Evolutionary conservation across 495 filamentous ascomycete genomes (phyloP), one percentile per base, ranked within the genome.

Genomic region (Haplographium delicatum): DNA sequence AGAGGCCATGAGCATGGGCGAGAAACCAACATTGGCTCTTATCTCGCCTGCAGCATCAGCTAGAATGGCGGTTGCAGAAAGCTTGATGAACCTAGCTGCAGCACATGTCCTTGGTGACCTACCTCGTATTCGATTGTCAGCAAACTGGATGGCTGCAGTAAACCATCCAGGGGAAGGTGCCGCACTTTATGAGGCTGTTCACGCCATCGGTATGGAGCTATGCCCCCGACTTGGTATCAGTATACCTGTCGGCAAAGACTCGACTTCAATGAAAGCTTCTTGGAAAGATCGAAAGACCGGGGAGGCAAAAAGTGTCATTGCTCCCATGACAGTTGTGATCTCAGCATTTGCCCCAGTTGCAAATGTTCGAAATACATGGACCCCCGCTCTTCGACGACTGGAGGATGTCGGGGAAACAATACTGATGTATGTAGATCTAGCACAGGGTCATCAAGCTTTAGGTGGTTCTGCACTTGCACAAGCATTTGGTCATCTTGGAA

Each of bases 61-160:
- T 5, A 78, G 89, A 16, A 97, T 98, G 94, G 90, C 94, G 1
- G 89, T 98, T 51, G 94, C 87, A 4, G 93, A 98, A 68, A 86
- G 86, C 34, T 72, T 98, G 33, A 81, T 95, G 79, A 98, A 98
- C 62, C 69, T 97, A 42, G 88, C 84, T 15, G 91, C 93, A 25
- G 87, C 93, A 2, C 84, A 95, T 60, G 72, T 95, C 42, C 76
- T 84, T 57, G 86, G 84, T 43, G 80, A 86, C 25, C 69, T 97
- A 35, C 76, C 76, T 53, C 79, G 86, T 25, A 81, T 97, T 11
- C 83, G 89, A 61, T 75, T 97, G 11, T 96, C 89, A 2, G 93
- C 94, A 9, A 97, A 98, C 68, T 98, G 93, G 93, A 98, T 97
- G 94, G 88, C 89, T 1, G 90, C 93, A 7, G 87, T 88, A 50